Evolutionary conservation across 2,329 filamentous ascomycete genomes (phyloP).

Genomic region (Cladobotryum protrusum): DNA sequence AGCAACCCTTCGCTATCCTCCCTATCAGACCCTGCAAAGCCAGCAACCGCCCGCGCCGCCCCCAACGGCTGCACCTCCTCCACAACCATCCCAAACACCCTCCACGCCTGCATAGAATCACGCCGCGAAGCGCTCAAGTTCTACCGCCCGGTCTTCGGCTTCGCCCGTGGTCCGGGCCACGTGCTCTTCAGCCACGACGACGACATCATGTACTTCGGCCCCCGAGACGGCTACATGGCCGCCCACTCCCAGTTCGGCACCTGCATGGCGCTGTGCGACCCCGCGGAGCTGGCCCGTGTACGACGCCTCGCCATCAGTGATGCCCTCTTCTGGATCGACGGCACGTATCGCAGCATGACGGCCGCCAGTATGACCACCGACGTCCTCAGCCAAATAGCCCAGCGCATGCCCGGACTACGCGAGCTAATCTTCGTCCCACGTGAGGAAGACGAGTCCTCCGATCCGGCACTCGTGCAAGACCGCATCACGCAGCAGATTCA

Average conservation of each 20-base stretch:
- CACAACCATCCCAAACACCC: conserved; percentile 36
- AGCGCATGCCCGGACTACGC: conserved; percentile 33
- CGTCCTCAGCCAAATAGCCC: conserved; percentile 32
- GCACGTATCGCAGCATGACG: conserved; percentile 31
- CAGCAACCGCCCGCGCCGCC: neutral
- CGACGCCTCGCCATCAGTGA: conserved; percentile 41
- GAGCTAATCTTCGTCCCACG: conserved; percentile 40
- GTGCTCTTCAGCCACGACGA: conserved; percentile 35
- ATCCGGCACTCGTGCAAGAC: conserved; percentile 25
- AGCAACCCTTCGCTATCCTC: conserved; percentile 25
- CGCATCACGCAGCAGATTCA: conserved; percentile 33
- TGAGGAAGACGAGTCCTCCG: conserved; percentile 27
- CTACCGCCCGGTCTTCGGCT: conserved; percentile 37
- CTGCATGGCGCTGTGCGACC: conserved; percentile 36
- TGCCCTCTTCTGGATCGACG: conserved; percentile 34
- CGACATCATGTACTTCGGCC: conserved; percentile 45
- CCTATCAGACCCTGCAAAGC: neutral
- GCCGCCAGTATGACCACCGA: conserved; percentile 35
- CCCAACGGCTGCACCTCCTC: conserved; percentile 35
- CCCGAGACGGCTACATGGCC: conserved; percentile 38
- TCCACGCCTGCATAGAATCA: conserved; percentile 42
- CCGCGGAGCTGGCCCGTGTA: conserved; percentile 34
- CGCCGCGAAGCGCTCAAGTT: conserved; percentile 36
- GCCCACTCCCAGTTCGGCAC: conserved; percentile 40
- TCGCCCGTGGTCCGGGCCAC: conserved; percentile 34